Base-by-base conservation (phyloP, 768 basidiomycete genomes). In the Tricholoma sp. region DNA sequence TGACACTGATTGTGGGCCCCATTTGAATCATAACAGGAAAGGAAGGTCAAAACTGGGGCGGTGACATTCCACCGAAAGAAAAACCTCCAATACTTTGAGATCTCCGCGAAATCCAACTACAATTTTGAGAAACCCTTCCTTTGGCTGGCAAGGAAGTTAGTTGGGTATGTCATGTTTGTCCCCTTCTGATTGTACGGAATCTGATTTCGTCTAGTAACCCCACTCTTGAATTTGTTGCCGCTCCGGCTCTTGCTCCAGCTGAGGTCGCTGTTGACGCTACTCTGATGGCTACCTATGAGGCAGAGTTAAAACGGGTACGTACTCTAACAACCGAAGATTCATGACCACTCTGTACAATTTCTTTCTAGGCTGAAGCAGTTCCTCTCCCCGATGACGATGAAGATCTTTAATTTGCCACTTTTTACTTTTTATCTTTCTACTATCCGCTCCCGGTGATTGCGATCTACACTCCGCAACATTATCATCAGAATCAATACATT, bases 31-130 rank as follows among this genome's bases (percentile, higher is more conserved):
- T 29, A 29, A 39, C 67, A 98, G 96, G 97, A 99, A 76, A 94
- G 97, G 60, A 99, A 99, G 84, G 97, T 99, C 64, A 99, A 98
- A 83, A 98, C 96, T 20, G 92, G 92, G 51, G 86, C 89, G 42
- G 97, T 99, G 59, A 99, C 97, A 45, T 99, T 99, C 88, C 97
- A 98, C 82, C 84, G 97, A 70, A 99, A 99, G 91, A 99, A 99
- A 84, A 98, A 96, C 76, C 83, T 99, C 52, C 97, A 98, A 71
- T 99, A 99, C 80, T 99, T 95, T 71, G 97, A 99, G 69, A 98
- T 99, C 64, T 98, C 97, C 0, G 97, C 97, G 53, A 99, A 99
- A 77, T 98, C 95, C 47, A 99, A 99, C 82, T 99, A 98, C 75
- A 99, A 99, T 81, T 98, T 98, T 69, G 97, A 99, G 77, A 98